Base-by-base conservation (phyloP, 345 rosid species). In the Hibiscus syriacus region DNA sequence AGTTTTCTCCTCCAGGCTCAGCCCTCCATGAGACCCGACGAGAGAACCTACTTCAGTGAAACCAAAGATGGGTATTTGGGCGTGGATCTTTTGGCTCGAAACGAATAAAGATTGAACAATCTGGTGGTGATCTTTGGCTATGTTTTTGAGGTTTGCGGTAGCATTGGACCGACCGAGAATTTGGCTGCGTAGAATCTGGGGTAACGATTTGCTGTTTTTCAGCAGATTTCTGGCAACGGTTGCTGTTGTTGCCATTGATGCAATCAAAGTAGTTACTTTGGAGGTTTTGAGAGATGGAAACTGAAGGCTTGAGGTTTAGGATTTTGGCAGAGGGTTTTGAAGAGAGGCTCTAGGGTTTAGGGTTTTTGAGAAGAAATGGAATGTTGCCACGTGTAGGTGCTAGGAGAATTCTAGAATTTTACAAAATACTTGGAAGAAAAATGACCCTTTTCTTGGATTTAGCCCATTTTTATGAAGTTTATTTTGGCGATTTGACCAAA, bases 21-120 rank as follows among this genome's bases (percentile, higher is more conserved):
- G 32, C 32, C 66, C 13, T 39, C 66, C 34, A 14, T 46, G 22
- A 39, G 66, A 62, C 32, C 34, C 50, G 2, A 39, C 4, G 23
- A 41, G 20, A 62, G 52, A 62, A 39, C 32, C 50, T 11, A 23
- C 39, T 22, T 62, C 50, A 39, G 20, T 14, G 25, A 62, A 39
- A 23, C 23, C 19, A 13, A 62, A 39, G 5, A 39, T 39, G 50
- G 52, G 66, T 3, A 62, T 12, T 23, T 39, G 66, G 32, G 66
- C 50, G 22, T 6, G 50, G 5, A 62, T 0, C 32, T 39, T 62
- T 14, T 62, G 50, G 32, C 23, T 41, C 6, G 50, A 62, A 62
- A 62, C 66, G 13, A 62, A 62, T 5, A 62, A 39, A 39, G 66
- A 62, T 39, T 23, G 50, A 62, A 23, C 52, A 22, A 62, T 23